Evolutionary conservation across 2,329 filamentous ascomycete genomes (phyloP).

Genomic region (Trichophyton benhamiae): DNA sequence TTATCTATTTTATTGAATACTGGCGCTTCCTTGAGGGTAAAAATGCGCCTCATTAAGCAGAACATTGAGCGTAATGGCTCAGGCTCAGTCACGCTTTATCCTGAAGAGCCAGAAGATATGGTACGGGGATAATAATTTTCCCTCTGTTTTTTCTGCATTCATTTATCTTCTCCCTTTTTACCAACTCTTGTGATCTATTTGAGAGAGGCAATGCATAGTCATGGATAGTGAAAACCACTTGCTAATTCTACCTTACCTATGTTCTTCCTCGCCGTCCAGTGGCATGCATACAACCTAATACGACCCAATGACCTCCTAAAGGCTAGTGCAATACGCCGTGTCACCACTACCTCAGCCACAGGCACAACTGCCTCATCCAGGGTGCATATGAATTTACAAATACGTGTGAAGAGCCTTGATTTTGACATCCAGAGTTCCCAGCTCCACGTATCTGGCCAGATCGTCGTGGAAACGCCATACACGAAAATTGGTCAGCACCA

Average conservation of each 20-base stretch:
- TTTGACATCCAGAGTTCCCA: constrained; percentile 58
- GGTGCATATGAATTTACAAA: constrained; percentile 52
- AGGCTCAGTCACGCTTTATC: constrained; percentile 53
- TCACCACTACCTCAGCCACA: constrained; percentile 46
- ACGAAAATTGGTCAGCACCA: constrained; percentile 57
- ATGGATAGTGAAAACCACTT: neutral
- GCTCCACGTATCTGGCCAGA: constrained; percentile 55
- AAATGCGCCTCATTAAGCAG: constrained; percentile 56
- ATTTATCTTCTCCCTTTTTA: neutral
- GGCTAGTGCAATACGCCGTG: constrained; percentile 53
- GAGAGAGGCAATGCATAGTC: neutral
- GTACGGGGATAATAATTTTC: constrained; percentile 27
- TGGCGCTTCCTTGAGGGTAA: neutral
- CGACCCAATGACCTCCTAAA: constrained; percentile 52
- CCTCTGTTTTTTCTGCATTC: neutral
- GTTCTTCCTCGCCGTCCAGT: constrained; percentile 32
- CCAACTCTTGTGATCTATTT: neutral
- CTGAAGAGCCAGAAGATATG: constrained; percentile 67
- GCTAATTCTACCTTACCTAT: neutral
- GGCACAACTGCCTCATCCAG: constrained; percentile 52
- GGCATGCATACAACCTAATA: constrained; percentile 65
- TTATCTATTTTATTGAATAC: neutral
- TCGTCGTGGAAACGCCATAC: constrained; percentile 53
- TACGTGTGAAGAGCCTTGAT: constrained; percentile 53
- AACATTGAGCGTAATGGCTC: constrained; percentile 55